Evolutionary conservation across 2,329 filamentous ascomycete genomes (phyloP).

Genomic region (Orbilia brochopaga): DNA sequence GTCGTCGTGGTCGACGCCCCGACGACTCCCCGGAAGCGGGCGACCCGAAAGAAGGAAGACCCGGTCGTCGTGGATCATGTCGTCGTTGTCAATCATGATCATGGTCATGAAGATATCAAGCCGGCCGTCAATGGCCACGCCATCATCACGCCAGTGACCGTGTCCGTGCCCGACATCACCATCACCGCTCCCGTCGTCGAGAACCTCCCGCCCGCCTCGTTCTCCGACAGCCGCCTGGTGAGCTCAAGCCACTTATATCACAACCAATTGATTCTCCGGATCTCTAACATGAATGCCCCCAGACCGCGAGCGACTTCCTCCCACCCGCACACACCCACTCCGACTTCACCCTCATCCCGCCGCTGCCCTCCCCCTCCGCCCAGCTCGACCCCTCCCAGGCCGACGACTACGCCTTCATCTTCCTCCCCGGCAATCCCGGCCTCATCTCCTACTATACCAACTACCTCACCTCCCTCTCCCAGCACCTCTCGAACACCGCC

Average conservation of each 20-base stretch:
- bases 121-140: slow-evolving; percentile 19
- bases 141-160: slow-evolving; percentile 5
- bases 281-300: neutral
- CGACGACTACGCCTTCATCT: slow-evolving; percentile 66
- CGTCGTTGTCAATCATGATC: slow-evolving; percentile 10
- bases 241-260: neutral
- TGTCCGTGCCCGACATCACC: slow-evolving; percentile 7
- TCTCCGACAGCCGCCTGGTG: slow-evolving; percentile 20
- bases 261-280: neutral
- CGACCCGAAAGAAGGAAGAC: slow-evolving; percentile 12
- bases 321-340: slow-evolving; percentile 14
- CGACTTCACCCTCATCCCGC: slow-evolving; percentile 36
- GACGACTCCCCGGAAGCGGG: slow-evolving; percentile 25
- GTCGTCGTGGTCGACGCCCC: neutral
- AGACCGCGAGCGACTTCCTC: slow-evolving; percentile 33
- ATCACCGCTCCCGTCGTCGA: neutral
- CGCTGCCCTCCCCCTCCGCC: slow-evolving; percentile 38
- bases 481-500: slow-evolving; percentile 23
- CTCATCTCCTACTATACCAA: slow-evolving; percentile 74
- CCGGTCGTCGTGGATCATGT: too few species aligned
- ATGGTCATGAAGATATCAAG: too few species aligned
- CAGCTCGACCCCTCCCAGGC: slow-evolving; percentile 30
- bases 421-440: slow-evolving; percentile 78
- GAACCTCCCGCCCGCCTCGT: slow-evolving; percentile 12
- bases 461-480: slow-evolving; percentile 68